Conservation (phyloP, 495 filamentous ascomycete species). For the Haplographium delicatum region DNA sequence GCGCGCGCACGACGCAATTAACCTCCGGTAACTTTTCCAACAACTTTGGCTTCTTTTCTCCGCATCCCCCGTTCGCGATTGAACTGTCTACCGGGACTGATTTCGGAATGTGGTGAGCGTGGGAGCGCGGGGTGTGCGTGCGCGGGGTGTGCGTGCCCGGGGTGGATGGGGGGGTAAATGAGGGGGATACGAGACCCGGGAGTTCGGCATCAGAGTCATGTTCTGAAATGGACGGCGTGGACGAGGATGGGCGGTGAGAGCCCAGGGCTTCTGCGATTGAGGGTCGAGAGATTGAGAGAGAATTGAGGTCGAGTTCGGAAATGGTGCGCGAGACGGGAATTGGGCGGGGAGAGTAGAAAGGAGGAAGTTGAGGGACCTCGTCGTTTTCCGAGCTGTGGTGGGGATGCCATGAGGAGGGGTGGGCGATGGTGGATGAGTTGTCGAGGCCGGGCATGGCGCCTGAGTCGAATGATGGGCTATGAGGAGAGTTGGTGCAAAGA, state of each 20-base stretch:
- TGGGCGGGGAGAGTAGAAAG: constrained; percentile 42
- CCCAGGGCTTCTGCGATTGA: background rate
- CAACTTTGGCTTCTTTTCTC: constrained; percentile 57
- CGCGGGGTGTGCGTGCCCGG: constrained; percentile 56
- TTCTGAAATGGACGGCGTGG: constrained; percentile 16
- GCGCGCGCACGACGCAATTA: constrained; percentile 75
- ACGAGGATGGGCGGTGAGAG: too few species aligned
- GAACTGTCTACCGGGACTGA: constrained; percentile 52
- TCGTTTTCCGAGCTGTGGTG: constrained; percentile 8
- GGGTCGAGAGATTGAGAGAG: constrained; percentile 13
- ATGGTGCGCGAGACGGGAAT: constrained; percentile 27
- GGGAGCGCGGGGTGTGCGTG: constrained; percentile 6
- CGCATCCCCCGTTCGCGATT: constrained; percentile 42
- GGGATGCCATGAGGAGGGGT: constrained; percentile 3
- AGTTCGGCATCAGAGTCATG: constrained; percentile 35
- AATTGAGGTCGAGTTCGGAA: constrained; percentile 33
- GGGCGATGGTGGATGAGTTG: constrained; percentile 1
- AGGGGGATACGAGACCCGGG: constrained; percentile 61
- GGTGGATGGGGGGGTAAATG: constrained; percentile 77
- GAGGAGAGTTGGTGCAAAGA: background rate
- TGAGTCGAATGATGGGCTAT: background rate
- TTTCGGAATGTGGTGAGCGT: constrained; percentile 32
- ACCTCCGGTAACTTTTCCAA: constrained; percentile 67
- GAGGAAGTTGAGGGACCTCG: constrained; percentile 24
- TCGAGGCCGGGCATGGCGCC: constrained; percentile 8